phyloP scores from a whole-genome alignment of 305 asterid species.

The Solanum chacoense region DNA sequence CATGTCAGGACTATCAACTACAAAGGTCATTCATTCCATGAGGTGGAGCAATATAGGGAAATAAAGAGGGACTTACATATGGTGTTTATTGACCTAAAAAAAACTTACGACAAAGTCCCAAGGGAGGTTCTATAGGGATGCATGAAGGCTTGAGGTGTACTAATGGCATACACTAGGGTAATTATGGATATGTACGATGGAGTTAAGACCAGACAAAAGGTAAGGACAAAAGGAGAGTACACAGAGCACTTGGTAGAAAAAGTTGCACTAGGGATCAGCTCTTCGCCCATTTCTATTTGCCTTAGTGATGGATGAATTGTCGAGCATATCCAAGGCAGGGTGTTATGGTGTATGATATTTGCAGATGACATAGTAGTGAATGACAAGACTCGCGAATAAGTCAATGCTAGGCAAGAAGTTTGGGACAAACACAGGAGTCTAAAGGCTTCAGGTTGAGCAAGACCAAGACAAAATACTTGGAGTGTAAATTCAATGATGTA shows the following conservation, averaged over 20 bases:
- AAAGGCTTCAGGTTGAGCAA: not conserved
- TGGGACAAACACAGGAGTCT: not conserved
- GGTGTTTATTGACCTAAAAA: not conserved
- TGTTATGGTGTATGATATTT: not conserved
- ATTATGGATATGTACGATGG: not conserved
- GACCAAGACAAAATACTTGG: not conserved
- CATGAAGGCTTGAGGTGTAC: not conserved
- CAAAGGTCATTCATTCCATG: not conserved
- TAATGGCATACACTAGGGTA: not conserved
- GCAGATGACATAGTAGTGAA: not conserved
- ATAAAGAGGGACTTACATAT: not conserved
- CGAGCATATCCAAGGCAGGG: not conserved
- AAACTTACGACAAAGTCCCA: not conserved
- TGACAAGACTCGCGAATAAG: not conserved
- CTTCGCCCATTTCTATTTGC: not conserved
- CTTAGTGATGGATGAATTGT: not conserved
- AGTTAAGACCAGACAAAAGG: not conserved
- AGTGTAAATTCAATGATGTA: not conserved
- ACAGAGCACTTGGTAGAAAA: not conserved
- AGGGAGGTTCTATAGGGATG: not conserved
- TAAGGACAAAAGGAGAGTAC: not conserved
- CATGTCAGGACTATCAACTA: not conserved
- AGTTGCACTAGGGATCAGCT: not conserved
- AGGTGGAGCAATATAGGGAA: not conserved
- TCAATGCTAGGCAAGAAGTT: not conserved